Conservation (phyloP, 1,139 yeast genomes). For the Candida sp. region DNA sequence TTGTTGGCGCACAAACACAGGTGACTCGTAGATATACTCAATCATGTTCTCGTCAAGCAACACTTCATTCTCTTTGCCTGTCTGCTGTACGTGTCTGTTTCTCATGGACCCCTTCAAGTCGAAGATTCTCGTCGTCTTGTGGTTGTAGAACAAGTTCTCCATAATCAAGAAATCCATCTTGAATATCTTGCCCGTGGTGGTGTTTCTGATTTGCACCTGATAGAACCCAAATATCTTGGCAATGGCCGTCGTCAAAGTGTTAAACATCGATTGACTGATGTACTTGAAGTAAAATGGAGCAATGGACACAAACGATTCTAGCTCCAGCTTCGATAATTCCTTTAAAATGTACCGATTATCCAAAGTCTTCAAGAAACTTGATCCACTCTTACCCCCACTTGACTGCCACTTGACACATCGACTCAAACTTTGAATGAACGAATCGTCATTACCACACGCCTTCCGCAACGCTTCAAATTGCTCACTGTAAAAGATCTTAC, state of each 20-base stretch:
- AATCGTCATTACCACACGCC: conserved; percentile 78
- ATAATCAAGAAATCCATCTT: conserved; percentile 92
- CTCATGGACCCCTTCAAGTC: conserved; percentile 99
- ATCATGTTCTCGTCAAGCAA: conserved; percentile 97
- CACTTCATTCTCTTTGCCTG: conserved; percentile 96
- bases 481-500: conserved; percentile 94
- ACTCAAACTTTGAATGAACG: conserved; percentile 86
- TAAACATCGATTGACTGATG: conserved; percentile 94
- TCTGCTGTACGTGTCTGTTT: conserved; percentile 94
- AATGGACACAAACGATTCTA: conserved; percentile 92
- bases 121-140: conserved; percentile 84
- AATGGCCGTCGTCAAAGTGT: conserved; percentile 90
- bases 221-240: conserved; percentile 97
- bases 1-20: conserved; percentile 92
- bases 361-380: conserved; percentile 88
- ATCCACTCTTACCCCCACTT: conserved; percentile 96
- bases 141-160: conserved; percentile 93
- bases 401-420: conserved; percentile 97
- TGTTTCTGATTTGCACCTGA: conserved; percentile 86
- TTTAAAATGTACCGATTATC: conserved; percentile 92
- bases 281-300: conserved; percentile 98
- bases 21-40: conserved; percentile 95
- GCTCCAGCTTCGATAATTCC: conserved; percentile 85
- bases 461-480: conserved; percentile 94
- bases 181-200: conserved; percentile 73